A percentile compares a stretch with the other conserved stretches of the same genome.
Conservation (phyloP, 2,329 filamentous ascomycete species). For the Fusarium humuli region DNA sequence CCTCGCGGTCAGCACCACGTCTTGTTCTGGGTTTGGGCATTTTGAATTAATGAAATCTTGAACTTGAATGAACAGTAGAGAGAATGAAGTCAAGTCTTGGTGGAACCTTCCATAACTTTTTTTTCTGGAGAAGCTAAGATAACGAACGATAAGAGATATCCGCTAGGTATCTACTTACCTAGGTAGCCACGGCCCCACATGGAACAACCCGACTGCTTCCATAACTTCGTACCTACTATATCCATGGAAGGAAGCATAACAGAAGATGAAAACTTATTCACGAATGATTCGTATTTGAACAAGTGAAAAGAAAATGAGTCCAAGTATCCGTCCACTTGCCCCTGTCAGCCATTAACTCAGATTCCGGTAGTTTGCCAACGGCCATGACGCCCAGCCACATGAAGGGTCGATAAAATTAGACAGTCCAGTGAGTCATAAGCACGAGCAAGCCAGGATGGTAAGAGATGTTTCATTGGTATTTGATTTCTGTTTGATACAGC, state of each 20-base stretch:
- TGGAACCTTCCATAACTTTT: constrained; percentile 38
- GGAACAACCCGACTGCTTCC: not conserved
- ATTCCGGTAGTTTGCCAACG: not conserved
- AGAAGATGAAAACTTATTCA: not conserved
- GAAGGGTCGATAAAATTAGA: not conserved
- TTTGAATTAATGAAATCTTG: constrained; percentile 19
- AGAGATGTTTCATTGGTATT: not conserved
- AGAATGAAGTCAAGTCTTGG: constrained; percentile 27
- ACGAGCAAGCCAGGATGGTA: not conserved
- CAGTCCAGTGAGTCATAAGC: not conserved
- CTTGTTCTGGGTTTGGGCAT: constrained; percentile 61
- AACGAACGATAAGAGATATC: constrained; percentile 38
- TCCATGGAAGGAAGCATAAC: not conserved
- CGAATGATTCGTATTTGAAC: not conserved
- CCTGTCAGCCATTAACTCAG: not conserved
- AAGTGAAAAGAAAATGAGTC: not conserved
- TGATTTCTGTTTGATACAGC: not conserved
- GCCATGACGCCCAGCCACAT: not conserved
- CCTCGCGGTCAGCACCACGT: constrained; percentile 54
- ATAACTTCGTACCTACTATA: not conserved
- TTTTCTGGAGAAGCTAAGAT: constrained; percentile 23
- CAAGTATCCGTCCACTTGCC: not conserved
- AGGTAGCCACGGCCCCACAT: not conserved
- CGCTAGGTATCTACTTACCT: not conserved
- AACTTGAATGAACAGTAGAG: not conserved